phyloP scores from a whole-genome alignment of 202 grass and related monocot genomes.

The Eragrostis tef region DNA sequence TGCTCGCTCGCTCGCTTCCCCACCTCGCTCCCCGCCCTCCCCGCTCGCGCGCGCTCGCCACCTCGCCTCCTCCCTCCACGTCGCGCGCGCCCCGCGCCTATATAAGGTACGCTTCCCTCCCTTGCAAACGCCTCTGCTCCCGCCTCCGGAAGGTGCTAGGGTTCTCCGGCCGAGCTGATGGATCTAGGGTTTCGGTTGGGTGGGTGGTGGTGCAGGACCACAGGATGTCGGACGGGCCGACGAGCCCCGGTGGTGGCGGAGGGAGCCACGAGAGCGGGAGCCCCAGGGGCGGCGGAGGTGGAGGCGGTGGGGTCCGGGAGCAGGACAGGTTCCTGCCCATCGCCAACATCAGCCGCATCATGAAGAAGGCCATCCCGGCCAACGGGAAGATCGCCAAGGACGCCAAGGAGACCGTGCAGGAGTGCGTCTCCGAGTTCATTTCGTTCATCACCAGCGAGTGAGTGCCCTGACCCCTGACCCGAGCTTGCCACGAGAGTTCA shows the following conservation, averaged over 20 bases:
- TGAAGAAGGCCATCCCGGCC: conserved; percentile 94
- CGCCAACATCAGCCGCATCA: conserved; percentile 96
- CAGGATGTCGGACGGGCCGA: conserved; percentile 52
- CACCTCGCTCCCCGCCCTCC: conserved; percentile 1
- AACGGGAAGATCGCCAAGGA: conserved; percentile 97
- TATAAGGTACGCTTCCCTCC: conserved; percentile 55
- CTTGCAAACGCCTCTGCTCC: neutral
- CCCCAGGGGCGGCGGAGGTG: conserved; percentile 52
- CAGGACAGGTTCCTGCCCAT: conserved; percentile 95
- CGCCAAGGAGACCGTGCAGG: conserved; percentile 90
- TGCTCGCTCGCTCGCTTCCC: neutral
- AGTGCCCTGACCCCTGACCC: neutral
- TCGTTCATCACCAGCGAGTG: conserved; percentile 96
- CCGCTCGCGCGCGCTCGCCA: conserved; percentile 41
- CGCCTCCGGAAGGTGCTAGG: conserved; percentile 2
- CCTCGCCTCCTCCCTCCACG: conserved; percentile 46
- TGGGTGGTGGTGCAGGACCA: conserved; percentile 14
- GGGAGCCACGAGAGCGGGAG: conserved; percentile 58
- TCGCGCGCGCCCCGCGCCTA: conserved; percentile 27
- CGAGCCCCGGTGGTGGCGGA: conserved; percentile 57
- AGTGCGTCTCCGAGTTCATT: conserved; percentile 95
- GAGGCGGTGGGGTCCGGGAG: conserved; percentile 67
- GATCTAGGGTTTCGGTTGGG: conserved; percentile 52
- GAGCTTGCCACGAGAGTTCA: conserved; percentile 59
- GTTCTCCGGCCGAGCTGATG: conserved; percentile 39